Evolutionary conservation across 768 basidiomycete genomes (phyloP), one percentile per base, ranked within the genome.

Genomic region (Lactifluus hygrophoroides): DNA sequence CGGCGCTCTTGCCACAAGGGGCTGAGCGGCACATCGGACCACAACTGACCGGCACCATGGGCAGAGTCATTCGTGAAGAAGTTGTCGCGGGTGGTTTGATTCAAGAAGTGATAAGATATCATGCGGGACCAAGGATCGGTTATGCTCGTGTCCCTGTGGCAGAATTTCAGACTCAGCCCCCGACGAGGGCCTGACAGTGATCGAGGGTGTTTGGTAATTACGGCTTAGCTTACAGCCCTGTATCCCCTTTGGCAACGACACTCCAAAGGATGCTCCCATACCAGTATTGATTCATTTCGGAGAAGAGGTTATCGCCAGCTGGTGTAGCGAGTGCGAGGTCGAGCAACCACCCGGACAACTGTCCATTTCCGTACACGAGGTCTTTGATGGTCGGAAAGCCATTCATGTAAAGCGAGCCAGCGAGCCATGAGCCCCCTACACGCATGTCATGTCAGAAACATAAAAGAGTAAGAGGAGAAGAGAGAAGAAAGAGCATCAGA

Each of bases 1-100:
- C 70, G 65, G 35, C 72, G 66, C 47, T 74, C 71, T 64, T 76
- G 72, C 69, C 81, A 88, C 6, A 78, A 72, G 0, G 80, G 74
- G 13, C 81, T 74, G 21, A 66, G 62, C 1, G 78, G 74, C 35
- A 86, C 76, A 14, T 80, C 66, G 2, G 84, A 86, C 80, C 84
- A 84, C 10, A 85, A 75, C 56, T 84, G 78, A 5, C 85, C 86
- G n/a, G 85, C 82, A n/a, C 85, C 86, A 60, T 89, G 86, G 7
- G 75, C 73, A 0, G 79, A 73, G 43, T 76, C 68, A 47, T 83
- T 80, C 2, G 79, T 79, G 69, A 82, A 85, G 65, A 87, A 83
- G 65, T 86, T 83, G 10, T 54, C 56, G 16, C 76, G 71, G 6
- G 76, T 74, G 0, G 86, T 89, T 51, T 81, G 79, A 65, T 83